Conservation (phyloP, 345 rosid species). For the Aquilaria yunnanensis region DNA sequence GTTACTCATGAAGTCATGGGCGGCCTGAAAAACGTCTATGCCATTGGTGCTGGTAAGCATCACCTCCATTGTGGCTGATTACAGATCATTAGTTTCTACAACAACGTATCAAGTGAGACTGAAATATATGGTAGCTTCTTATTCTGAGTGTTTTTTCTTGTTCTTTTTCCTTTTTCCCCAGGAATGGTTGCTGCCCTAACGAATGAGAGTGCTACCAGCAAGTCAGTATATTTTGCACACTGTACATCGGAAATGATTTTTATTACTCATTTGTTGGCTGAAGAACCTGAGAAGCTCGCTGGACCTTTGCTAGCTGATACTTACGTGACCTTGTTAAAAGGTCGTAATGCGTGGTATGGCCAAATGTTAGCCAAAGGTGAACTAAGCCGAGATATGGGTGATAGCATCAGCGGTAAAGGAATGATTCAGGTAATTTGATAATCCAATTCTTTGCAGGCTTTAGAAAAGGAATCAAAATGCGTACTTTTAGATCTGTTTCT, state of each 20-base stretch:
- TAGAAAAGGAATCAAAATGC: too few species aligned
- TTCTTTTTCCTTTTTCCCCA: slow-evolving; percentile 12
- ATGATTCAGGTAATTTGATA: slow-evolving; percentile 60
- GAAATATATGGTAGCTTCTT: slow-evolving; percentile 3
- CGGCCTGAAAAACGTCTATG: slow-evolving; percentile 80
- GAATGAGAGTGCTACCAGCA: slow-evolving; percentile 85
- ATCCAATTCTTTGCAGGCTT: too few species aligned
- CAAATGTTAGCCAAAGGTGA: slow-evolving; percentile 81
- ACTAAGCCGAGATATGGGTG: slow-evolving; percentile 72
- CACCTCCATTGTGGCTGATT: neutral
- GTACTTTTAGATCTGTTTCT: too few species aligned
- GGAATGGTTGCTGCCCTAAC: slow-evolving; percentile 83
- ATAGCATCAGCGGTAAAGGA: slow-evolving; percentile 77
- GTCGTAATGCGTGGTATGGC: slow-evolving; percentile 87
- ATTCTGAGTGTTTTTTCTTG: neutral
- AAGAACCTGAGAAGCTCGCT: slow-evolving; percentile 82
- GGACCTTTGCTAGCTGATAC: slow-evolving; percentile 85
- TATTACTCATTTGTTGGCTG: slow-evolving; percentile 72
- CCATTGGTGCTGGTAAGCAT: slow-evolving; percentile 75
- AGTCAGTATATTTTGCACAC: slow-evolving; percentile 78
- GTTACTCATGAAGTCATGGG: slow-evolving; percentile 89
- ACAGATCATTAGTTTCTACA: neutral
- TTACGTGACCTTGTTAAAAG: slow-evolving; percentile 71
- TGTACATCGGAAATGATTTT: slow-evolving; percentile 90
- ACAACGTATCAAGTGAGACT: neutral